Evolutionary conservation across 2,329 filamentous ascomycete species (phyloP), one percentile per base, ranked within the genome.

Genomic region (Microdochium bolleyi): DNA sequence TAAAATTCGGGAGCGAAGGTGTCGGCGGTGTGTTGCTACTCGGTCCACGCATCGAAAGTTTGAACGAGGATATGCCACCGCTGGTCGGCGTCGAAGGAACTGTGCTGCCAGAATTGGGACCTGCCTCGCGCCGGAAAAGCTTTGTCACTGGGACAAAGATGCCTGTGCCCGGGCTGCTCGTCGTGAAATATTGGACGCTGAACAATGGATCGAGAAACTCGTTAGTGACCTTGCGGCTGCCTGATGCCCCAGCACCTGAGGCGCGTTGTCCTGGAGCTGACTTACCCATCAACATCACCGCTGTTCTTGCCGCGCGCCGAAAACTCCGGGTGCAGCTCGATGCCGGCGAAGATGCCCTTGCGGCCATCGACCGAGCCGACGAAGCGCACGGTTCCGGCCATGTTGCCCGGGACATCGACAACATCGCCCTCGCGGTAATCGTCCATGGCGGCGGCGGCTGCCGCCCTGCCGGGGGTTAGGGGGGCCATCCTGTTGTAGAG

Each of bases 221-320:
- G 2, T 38, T 11, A 24, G 49, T 34, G 24, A 53, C 57, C 21
- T 58, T 5, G 3, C n/a, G 14, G 7, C 16, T 38, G 34, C 7
- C 3, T 16, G 34, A 16, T 16, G 34, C 16, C 7, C 11, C n/a
- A 14, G 34, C 34, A 14, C 34, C 34, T 14, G 51, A 52, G 27
- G 27, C 27, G 27, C 27, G 27, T 30, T 30, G 27, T 30, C 11
- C 27, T 30, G 27, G 27, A 5, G 25, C 24, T 32, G 37, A 64
- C 82, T 70, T 78, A 92, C 89, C 92, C 94, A 61, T 97, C 92
- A 52, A 97, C 94, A 68, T 96, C 92, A 57, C 94, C 94, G 63
- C 82, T 95, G 66, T 99, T 99, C 77, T 99, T 99, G 32, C 94
- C 94, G 65, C 87, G 83, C 51, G 78, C 70, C 32, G 91, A 88